Base-by-base conservation (phyloP, 169 alveolate species). In the Cryptosporidium ryanae region DNA sequence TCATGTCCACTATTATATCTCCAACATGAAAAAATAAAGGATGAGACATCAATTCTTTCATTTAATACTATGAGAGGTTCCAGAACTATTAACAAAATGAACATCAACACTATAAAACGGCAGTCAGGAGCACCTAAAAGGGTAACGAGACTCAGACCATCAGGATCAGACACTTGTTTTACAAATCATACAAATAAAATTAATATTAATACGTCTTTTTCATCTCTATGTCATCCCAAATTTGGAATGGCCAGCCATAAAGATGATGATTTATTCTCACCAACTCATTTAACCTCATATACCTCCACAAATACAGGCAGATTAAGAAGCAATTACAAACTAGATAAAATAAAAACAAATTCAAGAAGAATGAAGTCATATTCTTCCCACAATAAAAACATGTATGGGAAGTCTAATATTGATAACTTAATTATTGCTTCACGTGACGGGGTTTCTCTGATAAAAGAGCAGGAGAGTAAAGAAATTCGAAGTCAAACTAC, bases 121-220 rank as follows among this genome's bases (percentile, higher is more conserved):
- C 55, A 57, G 10, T 21, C 87, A 0, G 87, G 87, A 6, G 87
- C 87, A 4, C 87, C 87, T 57, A 76, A 76, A 59, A 76, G 87
- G 38, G 64, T 31, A 32, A 76, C 87, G 17, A 76, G 87, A 23
- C 48, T 76, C n/a, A 55, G 87, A 59, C 71, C 63, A 52, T n/a
- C 27, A 7, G 63, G 63, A 52, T 52, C 63, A 52, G 27, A 21
- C 25, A 61, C 38, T 61, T 21, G 43, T 1, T 18, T 46, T 7
- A 61, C 25, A 27, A 25, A 61, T 4, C 66, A 31, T 4, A 31
- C 21, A 21, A 1, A 61, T 25, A 2, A 6, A 2, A 27, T 23
- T 21, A 32, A 61, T 61, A 61, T 7, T 25, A 31, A 0, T 31
- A 23, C 46, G 8, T 38, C 46, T 38, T 38, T 1, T 4, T 10